Evolutionary conservation across 2,329 filamentous ascomycete genomes (phyloP).

Genomic region (Clathrospora elynae): DNA sequence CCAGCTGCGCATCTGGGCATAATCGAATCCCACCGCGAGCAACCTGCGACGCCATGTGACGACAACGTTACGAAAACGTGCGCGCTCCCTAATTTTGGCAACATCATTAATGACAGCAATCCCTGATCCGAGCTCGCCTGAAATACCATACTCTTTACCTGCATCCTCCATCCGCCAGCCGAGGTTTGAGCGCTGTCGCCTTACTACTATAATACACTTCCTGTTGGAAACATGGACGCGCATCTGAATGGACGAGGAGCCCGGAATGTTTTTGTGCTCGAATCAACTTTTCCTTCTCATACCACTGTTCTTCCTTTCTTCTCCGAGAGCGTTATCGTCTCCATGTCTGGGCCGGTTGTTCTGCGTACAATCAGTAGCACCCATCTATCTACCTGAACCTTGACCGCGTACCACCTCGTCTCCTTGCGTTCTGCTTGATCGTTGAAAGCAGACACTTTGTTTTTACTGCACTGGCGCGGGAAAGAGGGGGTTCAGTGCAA

Average conservation of each 20-base stretch:
- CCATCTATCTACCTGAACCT: slow-evolving; percentile 21
- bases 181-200: slow-evolving; percentile 25
- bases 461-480: slow-evolving; percentile 12
- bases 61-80: slow-evolving; percentile 41
- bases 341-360: slow-evolving; percentile 33
- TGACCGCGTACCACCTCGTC: slow-evolving; percentile 20
- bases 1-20: slow-evolving; percentile 61
- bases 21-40: slow-evolving; percentile 28
- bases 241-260: slow-evolving; percentile 40
- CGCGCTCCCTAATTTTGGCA: slow-evolving; percentile 34
- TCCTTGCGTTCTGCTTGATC: slow-evolving; percentile 19
- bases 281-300: slow-evolving; percentile 37
- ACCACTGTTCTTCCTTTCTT: slow-evolving; percentile 39
- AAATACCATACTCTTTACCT: slow-evolving; percentile 39
- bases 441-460: slow-evolving; percentile 28
- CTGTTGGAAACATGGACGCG: slow-evolving; percentile 34
- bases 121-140: slow-evolving; percentile 28
- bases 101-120: slow-evolving; percentile 34
- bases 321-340: slow-evolving; percentile 23
- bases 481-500: slow-evolving; percentile 5
- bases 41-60: slow-evolving; percentile 38
- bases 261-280: slow-evolving; percentile 36
- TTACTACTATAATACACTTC: slow-evolving; percentile 41
- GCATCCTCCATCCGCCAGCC: slow-evolving; percentile 28
- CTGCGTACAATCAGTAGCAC: slow-evolving; percentile 32